phyloP scores from a whole-genome alignment of 2,329 filamentous ascomycete species.

The Fulvia fulva region DNA sequence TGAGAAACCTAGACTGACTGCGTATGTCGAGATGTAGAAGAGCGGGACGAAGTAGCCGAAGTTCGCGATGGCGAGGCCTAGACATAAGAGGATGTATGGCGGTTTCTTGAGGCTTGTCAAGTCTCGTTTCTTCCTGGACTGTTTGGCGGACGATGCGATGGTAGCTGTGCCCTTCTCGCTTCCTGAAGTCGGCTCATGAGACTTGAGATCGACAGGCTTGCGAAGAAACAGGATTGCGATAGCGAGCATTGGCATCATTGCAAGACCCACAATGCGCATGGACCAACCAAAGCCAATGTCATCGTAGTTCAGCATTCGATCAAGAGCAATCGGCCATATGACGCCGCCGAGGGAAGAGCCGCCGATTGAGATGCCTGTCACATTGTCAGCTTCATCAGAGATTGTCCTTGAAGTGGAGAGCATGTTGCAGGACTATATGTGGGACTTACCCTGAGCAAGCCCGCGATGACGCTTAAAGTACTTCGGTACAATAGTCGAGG shows the following conservation, averaged over 20 bases:
- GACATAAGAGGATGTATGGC: constrained; percentile 24
- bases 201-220: not conserved
- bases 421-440: too few relatives aligned
- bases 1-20: constrained; percentile 24
- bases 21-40: constrained; percentile 39
- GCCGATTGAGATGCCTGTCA: constrained; percentile 35
- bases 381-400: too few relatives aligned
- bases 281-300: constrained; percentile 52
- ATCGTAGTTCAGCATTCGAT: constrained; percentile 18
- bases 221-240: not conserved
- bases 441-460: constrained; percentile 39
- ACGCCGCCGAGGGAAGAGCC: constrained; percentile 52
- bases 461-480: constrained; percentile 46
- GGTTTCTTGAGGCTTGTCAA: constrained; percentile 18
- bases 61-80: constrained; percentile 21
- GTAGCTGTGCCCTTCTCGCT: too few relatives aligned
- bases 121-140: constrained; percentile 16
- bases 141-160: too few relatives aligned
- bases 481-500: too few relatives aligned
- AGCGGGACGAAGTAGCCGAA: constrained; percentile 36
- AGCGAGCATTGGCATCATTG: constrained; percentile 36
- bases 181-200: too few relatives aligned
- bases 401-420: too few relatives aligned
- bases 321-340: constrained; percentile 34
- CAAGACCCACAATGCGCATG: constrained; percentile 49